Evolutionary conservation across 495 filamentous ascomycete genomes (phyloP), one percentile per base, ranked within the genome.

Genomic region (Bryoglossum gracile): DNA sequence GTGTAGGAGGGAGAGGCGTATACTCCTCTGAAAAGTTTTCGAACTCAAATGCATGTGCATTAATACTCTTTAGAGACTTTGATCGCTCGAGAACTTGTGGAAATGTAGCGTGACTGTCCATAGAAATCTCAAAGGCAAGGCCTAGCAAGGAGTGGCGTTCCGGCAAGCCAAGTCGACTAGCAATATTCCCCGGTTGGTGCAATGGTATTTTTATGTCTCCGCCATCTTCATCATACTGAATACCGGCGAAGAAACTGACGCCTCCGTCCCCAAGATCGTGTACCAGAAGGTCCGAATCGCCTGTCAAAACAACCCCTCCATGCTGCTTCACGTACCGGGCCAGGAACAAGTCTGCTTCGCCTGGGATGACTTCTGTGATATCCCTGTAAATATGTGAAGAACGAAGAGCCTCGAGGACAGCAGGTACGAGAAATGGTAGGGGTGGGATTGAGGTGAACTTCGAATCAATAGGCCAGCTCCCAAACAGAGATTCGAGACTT

Each of bases 261-360:
- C 83, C 79, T 16, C 69, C 33, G 0, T 54, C 21, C 2, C 82
- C 84, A 3, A 87, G 67, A 39, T 86, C 72, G 56, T 86, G 72
- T 0, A 87, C 68, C 17, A 88, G 66, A n/a, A 89, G 68, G 55
- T 90, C 86, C 0, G 86, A 89, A 56, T 90, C 86, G 19, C 71
- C 75, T 6, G 84, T 87, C 9, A 90, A 56, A 0, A 73, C 72
- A 28, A 51, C 33, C 4, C 59, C 60, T 3, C 73, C 77, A 38
- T 70, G 62, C 2, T 62, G 39, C n/a, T 62, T 68, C n/a, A 77
- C 62, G 37, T 75, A 64, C 25, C 65, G 54, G 9, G 81, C 84
- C 64, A 85, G 89, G 55, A 75, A 83, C 4, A 63, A 57, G 56
- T 90, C 84, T 16, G 86, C 86, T 60, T 90, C 86, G 0, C 83